Base-by-base conservation (phyloP, 2,329 filamentous ascomycete genomes). In the Colletotrichum sansevieriae region DNA sequence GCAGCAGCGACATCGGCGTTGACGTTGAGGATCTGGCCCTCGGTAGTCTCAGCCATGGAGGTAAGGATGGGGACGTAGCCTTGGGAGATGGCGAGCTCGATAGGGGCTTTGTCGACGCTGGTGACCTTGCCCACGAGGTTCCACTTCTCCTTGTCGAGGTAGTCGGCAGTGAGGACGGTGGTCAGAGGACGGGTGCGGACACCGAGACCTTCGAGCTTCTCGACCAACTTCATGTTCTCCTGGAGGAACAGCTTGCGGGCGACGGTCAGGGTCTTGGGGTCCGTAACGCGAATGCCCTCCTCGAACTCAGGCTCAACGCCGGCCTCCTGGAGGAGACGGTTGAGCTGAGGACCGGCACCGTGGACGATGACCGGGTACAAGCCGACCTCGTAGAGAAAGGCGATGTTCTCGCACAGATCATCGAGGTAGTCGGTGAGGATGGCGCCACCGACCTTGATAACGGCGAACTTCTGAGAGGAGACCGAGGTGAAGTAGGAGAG, bases 1-100 rank as follows among this genome's bases (percentile, higher is more conserved):
- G 95, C 95, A 35, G 96, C 96, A 41, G 95, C 95, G 70, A 98
- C 95, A 80, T 99, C 96, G 41, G 96, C 96, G 76, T 99, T 99
- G 79, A 99, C 96, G 77, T 99, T 99, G 72, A 99, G 87, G 59
- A 98, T 90, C 79, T 95, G 94, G 9, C 96, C 96, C 72, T 97
- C 94, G 54, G 90, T 87, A 22, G 92, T 95, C 85, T 98, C 95
- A 10, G 95, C 96, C 91, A 98, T 97, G 70, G 95, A 98, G 22
- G 95, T 98, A 73, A 99, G 84, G 71, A 99, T 93, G 25, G 96
- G 96, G 33, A 99, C 87, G 77, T 95, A 97, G 64, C 95, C 93
- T 76, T 96, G 91, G 80, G 92, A 90, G 72, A 99, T 97, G 44
- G 94, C 94, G 61, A 92, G 91, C 84, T 98, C 92, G 75, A 99